Conservation (phyloP, 768 basidiomycete species). For the Kwoniella mangroviensis region DNA sequence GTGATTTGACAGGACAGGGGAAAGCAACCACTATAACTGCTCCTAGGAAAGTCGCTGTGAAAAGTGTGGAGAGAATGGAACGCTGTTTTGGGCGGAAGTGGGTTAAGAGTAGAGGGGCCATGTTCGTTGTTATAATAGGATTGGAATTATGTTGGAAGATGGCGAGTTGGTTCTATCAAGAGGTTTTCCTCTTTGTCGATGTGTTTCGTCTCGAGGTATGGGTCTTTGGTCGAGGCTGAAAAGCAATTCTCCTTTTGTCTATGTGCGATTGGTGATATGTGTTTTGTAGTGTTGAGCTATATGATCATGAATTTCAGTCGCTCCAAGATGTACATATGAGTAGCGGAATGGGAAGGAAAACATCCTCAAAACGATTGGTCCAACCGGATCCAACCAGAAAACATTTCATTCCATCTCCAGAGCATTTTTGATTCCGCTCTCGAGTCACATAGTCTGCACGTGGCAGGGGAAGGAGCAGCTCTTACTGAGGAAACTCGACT, state of each 20-base stretch:
- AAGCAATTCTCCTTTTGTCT: too few species aligned
- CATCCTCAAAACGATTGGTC: background rate
- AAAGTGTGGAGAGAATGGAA: conserved; percentile 55
- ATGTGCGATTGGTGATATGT: background rate
- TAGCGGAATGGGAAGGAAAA: background rate
- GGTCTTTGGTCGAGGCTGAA: too few species aligned
- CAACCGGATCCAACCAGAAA: background rate
- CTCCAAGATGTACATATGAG: background rate
- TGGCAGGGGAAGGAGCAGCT: too few species aligned
- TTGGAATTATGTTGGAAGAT: too few species aligned
- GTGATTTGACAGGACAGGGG: conserved; percentile 54
- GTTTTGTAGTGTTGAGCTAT: background rate
- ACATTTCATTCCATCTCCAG: background rate
- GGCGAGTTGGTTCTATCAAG: too few species aligned
- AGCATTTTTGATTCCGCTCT: too few species aligned
- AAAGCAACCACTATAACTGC: conserved; percentile 56
- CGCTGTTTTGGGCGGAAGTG: conserved; percentile 56
- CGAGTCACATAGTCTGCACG: too few species aligned
- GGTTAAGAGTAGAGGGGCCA: conserved; percentile 55
- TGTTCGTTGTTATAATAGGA: too few species aligned
- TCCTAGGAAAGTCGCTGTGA: conserved; percentile 57
- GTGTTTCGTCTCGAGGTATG: too few species aligned
- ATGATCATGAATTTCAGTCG: background rate
- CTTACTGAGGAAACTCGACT: too few species aligned
- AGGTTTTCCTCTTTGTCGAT: too few species aligned